A percentile compares a stretch with the other conserved stretches of the same genome.
phyloP scores from a whole-genome alignment of 1,139 yeast genomes.

The Kazachstania sp. region DNA sequence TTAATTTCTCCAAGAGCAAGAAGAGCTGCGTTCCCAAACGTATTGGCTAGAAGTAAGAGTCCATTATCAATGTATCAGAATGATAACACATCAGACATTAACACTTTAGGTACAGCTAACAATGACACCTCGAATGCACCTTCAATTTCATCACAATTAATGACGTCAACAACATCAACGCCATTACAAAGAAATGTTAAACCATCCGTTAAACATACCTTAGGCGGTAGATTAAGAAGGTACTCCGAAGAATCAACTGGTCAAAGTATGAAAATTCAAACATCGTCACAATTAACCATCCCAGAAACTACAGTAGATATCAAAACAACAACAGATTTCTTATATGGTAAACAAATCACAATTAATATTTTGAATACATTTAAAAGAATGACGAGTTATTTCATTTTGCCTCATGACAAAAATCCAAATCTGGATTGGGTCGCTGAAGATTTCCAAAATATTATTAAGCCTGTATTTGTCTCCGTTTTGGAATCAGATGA shows the following conservation, averaged over 20 bases:
- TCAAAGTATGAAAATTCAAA: background rate
- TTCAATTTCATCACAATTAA: constrained; percentile 8
- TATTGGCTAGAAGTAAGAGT: constrained; percentile 4
- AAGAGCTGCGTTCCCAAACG: background rate
- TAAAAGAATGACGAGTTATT: constrained; percentile 20
- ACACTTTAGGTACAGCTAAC: background rate
- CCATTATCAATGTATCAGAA: constrained; percentile 1
- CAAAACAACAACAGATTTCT: constrained; percentile 6
- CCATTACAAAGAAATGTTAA: constrained; percentile 8
- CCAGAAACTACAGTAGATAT: constrained; percentile 1
- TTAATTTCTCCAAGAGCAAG: constrained; percentile 4
- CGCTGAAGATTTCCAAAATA: constrained; percentile 16
- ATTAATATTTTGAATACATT: constrained; percentile 26
- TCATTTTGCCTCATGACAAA: constrained; percentile 18
- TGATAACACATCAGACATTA: background rate
- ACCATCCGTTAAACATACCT: constrained; percentile 5
- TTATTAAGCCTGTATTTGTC: constrained; percentile 21
- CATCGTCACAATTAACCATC: background rate
- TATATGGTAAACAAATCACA: constrained; percentile 21
- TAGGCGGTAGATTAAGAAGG: constrained; percentile 7
- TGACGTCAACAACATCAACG: constrained; percentile 10
- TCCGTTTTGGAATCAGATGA: constrained; percentile 18
- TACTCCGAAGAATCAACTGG: constrained; percentile 9
- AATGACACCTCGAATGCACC: constrained; percentile 8
- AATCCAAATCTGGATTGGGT: constrained; percentile 18